phyloP scores from a whole-genome alignment of 257 asterid genomes.

The Scutellaria barbata region DNA sequence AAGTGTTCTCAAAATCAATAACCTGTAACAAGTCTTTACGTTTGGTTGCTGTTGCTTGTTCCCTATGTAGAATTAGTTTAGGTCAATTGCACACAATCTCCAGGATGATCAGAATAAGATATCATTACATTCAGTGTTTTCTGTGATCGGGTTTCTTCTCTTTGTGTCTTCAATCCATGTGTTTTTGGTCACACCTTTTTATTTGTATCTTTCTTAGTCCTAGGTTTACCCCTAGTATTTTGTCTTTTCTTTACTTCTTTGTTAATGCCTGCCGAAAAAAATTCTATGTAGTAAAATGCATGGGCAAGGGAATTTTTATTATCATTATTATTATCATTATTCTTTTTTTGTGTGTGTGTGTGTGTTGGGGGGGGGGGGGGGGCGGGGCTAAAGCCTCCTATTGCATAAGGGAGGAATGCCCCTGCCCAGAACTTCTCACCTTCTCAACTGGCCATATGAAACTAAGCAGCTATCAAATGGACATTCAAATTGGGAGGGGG shows the following conservation, averaged over 20 bases:
- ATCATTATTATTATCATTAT: too few relatives aligned
- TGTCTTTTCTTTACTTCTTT: too few relatives aligned
- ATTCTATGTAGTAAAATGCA: too few relatives aligned
- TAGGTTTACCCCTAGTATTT: neutral
- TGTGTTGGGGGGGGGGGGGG: too few relatives aligned
- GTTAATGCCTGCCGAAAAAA: too few relatives aligned
- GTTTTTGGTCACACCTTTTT: neutral
- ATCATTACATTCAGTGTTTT: too few relatives aligned
- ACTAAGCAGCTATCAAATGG: neutral
- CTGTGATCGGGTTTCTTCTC: neutral
- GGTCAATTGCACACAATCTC: neutral
- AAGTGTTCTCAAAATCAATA: neutral
- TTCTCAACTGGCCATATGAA: neutral
- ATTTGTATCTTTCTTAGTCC: neutral
- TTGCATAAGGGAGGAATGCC: too few relatives aligned
- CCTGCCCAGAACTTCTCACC: neutral
- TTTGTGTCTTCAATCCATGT: neutral
- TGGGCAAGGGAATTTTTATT: too few relatives aligned
- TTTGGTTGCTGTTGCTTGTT: neutral
- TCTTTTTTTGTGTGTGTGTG: too few relatives aligned
- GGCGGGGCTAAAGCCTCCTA: too few relatives aligned
- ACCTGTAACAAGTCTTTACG: neutral
- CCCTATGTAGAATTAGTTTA: neutral
- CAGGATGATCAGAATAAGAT: neutral
- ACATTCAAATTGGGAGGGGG: slow-evolving; percentile 1